Evolutionary conservation across 2,329 filamentous ascomycete species (phyloP).

Genomic region (Trematosphaeria pertusa): DNA sequence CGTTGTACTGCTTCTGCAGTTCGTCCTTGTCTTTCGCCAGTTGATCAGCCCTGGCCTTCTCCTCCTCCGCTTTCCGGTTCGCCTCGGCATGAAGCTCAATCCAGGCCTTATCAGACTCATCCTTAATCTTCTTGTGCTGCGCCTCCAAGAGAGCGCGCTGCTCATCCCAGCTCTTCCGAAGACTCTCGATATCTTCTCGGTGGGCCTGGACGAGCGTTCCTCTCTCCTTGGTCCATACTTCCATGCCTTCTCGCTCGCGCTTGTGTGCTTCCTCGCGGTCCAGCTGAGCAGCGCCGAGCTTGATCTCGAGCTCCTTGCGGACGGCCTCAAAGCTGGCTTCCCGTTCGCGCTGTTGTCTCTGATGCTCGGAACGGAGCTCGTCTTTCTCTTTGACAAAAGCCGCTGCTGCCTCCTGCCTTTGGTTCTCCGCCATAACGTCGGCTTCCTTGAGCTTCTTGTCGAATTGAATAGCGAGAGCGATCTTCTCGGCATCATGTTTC

Average conservation of each 20-base stretch:
- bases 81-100: conserved; percentile 49
- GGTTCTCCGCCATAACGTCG: conserved; percentile 57
- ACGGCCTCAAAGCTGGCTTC: conserved; percentile 52
- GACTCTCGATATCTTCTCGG: conserved; percentile 58
- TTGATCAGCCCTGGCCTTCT: conserved; percentile 36
- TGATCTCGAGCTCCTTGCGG: conserved; percentile 53
- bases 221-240: conserved; percentile 56
- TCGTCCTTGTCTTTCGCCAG: conserved; percentile 46
- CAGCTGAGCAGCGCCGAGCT: conserved; percentile 47
- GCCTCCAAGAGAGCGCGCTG: conserved; percentile 54
- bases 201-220: conserved; percentile 47
- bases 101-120: conserved; percentile 56
- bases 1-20: conserved; percentile 38
- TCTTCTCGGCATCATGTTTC: conserved; percentile 48
- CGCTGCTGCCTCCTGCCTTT: conserved; percentile 53
- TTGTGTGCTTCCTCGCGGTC: conserved; percentile 55
- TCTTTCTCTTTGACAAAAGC: conserved; percentile 44
- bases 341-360: conserved; percentile 46
- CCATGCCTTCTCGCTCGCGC: conserved; percentile 54
- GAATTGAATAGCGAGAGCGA: conserved; percentile 48
- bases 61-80: conserved; percentile 42
- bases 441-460: conserved; percentile 54
- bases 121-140: conserved; percentile 45
- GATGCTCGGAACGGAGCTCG: conserved; percentile 39
- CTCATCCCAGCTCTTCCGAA: conserved; percentile 60